Base-by-base conservation (phyloP, 176 grass and related monocot genomes). In the Raddia distichophylla region DNA sequence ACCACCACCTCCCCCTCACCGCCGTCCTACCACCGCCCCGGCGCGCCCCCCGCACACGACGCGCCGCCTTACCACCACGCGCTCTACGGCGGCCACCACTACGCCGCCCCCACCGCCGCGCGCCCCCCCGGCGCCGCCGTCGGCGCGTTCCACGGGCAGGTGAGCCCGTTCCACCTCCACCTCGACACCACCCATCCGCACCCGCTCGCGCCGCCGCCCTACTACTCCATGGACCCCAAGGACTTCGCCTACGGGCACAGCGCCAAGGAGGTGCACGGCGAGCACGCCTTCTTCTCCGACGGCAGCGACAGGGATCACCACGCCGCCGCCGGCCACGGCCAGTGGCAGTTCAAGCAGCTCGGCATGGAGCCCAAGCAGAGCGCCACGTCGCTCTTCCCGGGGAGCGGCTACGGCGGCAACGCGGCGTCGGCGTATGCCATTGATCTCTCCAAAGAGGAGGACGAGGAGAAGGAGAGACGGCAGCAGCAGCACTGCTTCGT, bases 401-500 rank as follows among this genome's bases (percentile, higher is more conserved):
- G 65, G 78, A 70, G 66, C 44, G 79, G 81, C 1, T 91, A 94
- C 70, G 76, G 80, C 17, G 73, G 74, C 73, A 60, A 43, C 74
- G 40, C 15, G 10, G 65, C 62, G 27, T 49, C 86, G 9, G 62
- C 53, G 27, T 89, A 84, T 48, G 20, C 42, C 42, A 86, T 75
- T 33, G 89, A 69, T 69, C 67, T 70, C 5, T 22, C 62, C 0
- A 84, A 88, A 32, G 67, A 86, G 16, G 67, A 85, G 0, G 87
- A 86, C 1, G 80, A 85, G 1, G 80, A 83, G n/a, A 85, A 92
- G 8, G 76, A 88, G 60, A 18, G 79, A n/a, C 83, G 90, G 46
- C 86, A 89, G 66, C 91, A 90, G 78, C 94, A 97, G 83, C 94
- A 97, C 90, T 97, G 94, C 83, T 97, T 97, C 80, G 80, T 97